Evolutionary conservation across 345 rosid genomes (phyloP), one percentile per base, ranked within the genome.

Genomic region (Ricinus communis): DNA sequence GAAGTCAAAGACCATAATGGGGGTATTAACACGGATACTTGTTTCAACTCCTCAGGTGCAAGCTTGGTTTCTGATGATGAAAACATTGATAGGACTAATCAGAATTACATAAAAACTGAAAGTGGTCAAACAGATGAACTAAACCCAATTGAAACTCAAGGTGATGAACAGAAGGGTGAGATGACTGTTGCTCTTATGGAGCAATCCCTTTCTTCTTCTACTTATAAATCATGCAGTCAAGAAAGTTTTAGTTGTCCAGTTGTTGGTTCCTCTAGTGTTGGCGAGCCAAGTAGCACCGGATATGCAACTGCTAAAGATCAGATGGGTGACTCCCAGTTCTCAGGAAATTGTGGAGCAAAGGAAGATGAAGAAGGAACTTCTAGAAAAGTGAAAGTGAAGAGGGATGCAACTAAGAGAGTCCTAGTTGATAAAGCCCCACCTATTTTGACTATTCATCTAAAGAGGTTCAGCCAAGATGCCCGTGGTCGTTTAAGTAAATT

Each of bases 401-500:
- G 98, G 82, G 92, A 90, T 80, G 98, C 99, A 58, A 93, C 86
- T 52, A 96, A 93, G 80, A 87, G 91, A 74, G 88, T 88, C 69
- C 90, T 86, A 57, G 72, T 96, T 68, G 81, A 82, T 79, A 91
- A 90, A 79, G 88, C 87, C 3, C 99, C 99, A 10, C 90, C 90
- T 49, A 79, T 93, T 50, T 76, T 96, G 68, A 93, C 96, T 47
- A 79, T 96, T 74, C 99, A 96, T 85, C 81, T 96, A 71, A 96
- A 96, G 68, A 86, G 99, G 79, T 96, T 96, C 78, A 86, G 87
- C 84, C 99, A 96, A 82, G 99, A 93, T 80, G 78, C 82, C 54
- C 98, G 95, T 43, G 99, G 99, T 76, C 91, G 96, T 64, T 77
- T 91, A 72, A 91, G 85, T 84, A 96, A 96, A 87, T 82, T 96